Conservation (phyloP, 192 early-diverging fungal species). For the Coemansia sp. region DNA sequence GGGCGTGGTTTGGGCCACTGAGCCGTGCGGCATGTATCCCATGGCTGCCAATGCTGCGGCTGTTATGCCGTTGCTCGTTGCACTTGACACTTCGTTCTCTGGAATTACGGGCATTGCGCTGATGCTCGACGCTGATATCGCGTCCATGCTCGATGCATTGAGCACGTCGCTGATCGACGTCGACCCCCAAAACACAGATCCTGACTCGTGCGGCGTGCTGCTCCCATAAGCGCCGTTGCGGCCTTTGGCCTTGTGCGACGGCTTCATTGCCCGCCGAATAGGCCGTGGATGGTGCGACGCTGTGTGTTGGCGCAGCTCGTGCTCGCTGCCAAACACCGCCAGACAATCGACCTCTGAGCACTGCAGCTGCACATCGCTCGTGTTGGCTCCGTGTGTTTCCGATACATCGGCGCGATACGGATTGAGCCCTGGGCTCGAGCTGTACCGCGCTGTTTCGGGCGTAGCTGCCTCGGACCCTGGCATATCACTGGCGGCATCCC, state of each 20-base stretch:
- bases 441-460: constrained; percentile 1
- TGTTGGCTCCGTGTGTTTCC: not conserved
- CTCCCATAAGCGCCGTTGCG: constrained; percentile 16
- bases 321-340: constrained; percentile 22
- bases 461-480: not conserved
- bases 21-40: not conserved
- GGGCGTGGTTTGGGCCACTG: not conserved
- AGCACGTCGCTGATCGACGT: constrained; percentile 26
- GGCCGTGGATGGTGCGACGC: constrained; percentile 38
- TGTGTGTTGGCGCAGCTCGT: constrained; percentile 36
- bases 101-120: constrained; percentile 10
- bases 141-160: not conserved
- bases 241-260: constrained; percentile 17
- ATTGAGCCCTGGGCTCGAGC: not conserved
- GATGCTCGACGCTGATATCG: not conserved
- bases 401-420: not conserved
- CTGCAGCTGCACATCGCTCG: constrained; percentile 12
- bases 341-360: constrained; percentile 46
- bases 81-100: not conserved
- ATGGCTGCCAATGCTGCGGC: constrained; percentile 9
- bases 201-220: constrained; percentile 12
- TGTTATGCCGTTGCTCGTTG: not conserved
- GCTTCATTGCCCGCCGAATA: constrained; percentile 44
- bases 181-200: constrained; percentile 23
- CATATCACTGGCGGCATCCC: not conserved